Evolutionary conservation across 225 moss, liverwort and hornwort genomes (phyloP), one percentile per base, ranked within the genome.

Genomic region (Polytrichum formosum): DNA sequence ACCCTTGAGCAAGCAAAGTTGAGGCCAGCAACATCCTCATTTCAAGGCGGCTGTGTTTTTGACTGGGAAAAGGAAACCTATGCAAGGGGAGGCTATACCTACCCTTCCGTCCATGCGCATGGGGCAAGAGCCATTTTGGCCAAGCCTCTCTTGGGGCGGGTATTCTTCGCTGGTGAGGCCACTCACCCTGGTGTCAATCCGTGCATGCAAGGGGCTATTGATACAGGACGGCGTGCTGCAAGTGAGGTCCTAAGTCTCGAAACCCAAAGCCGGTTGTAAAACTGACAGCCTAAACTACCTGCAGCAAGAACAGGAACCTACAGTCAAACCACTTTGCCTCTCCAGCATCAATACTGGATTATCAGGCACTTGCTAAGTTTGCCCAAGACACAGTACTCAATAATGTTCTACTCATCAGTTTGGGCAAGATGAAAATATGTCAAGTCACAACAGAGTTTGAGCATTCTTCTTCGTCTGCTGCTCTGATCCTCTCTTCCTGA

Each of bases 111-210:
- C 26, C 81, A 91, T 66, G 93, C 93, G 21, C 76, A 79, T 72
- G 91, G 91, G 75, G 90, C 95, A 26, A 79, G 95, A 79, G 70
- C 73, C 35, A 75, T 64, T 29, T 75, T 93, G 17, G 90, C 93
- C 19, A 79, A 87, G 77, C 90, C 90, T 54, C 54, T 83, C 26
- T 18, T 79, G 16, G 83, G 79, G 4, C 90, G 90, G 73, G 72
- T 93, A 28, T 96, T 90, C 71, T 96, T 96, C 59, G 93, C 93
- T 28, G 95, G 95, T 13, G 95, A 96, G 84, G 95, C 93, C n/a
- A 91, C 95, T 27, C 95, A 96, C 73, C 85, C 90, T 26, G 95
- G 90, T 64, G 95, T 96, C 37, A 93, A 96, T 79, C 91, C 95
- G 6, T 93, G 93, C 66, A 73, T 96, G 77, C 95, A 96, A 87